A percentile compares a stretch with the other conserved stretches of the same genome.
Evolutionary conservation across 1,139 yeast genomes (phyloP).

Genomic region (Sugiyamaella japonica): DNA sequence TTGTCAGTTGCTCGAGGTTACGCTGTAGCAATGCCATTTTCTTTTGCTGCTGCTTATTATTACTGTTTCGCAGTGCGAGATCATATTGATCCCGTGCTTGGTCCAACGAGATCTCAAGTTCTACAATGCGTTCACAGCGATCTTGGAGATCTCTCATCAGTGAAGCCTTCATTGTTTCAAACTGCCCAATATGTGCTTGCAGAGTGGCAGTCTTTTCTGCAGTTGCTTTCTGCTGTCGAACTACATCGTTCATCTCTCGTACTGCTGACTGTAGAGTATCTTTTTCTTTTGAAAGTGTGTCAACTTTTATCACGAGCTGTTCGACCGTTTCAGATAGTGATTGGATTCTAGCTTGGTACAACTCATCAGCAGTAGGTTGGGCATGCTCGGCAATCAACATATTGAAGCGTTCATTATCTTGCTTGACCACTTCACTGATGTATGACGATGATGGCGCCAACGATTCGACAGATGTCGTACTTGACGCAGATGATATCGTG

Average conservation of each 20-base stretch:
- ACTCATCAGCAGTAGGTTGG: constrained; percentile 20
- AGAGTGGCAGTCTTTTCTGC: constrained; percentile 30
- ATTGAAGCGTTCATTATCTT: constrained; percentile 16
- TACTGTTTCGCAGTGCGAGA: constrained; percentile 35
- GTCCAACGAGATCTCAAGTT: constrained; percentile 47
- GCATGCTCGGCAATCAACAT: neutral
- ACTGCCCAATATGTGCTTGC: constrained; percentile 31
- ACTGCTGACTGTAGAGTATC: constrained; percentile 20
- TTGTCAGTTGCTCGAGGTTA: constrained; percentile 48
- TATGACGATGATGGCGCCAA: neutral
- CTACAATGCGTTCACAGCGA: constrained; percentile 47
- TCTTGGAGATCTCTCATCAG: constrained; percentile 46
- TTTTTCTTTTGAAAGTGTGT: constrained; percentile 25
- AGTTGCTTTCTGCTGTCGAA: constrained; percentile 18
- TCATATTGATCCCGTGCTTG: constrained; percentile 42
- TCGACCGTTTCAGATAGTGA: constrained; percentile 31
- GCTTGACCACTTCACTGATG: constrained; percentile 10
- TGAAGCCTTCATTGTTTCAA: constrained; percentile 40
- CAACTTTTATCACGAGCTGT: constrained; percentile 29
- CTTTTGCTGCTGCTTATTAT: constrained; percentile 41
- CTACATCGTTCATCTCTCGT: constrained; percentile 12
- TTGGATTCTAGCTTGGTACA: constrained; percentile 27
- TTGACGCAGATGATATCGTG: constrained; percentile 3
- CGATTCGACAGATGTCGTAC: neutral
- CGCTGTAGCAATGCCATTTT: constrained; percentile 46